Conservation (phyloP, 2,329 filamentous ascomycete genomes). For the Helminthosporium solani region DNA sequence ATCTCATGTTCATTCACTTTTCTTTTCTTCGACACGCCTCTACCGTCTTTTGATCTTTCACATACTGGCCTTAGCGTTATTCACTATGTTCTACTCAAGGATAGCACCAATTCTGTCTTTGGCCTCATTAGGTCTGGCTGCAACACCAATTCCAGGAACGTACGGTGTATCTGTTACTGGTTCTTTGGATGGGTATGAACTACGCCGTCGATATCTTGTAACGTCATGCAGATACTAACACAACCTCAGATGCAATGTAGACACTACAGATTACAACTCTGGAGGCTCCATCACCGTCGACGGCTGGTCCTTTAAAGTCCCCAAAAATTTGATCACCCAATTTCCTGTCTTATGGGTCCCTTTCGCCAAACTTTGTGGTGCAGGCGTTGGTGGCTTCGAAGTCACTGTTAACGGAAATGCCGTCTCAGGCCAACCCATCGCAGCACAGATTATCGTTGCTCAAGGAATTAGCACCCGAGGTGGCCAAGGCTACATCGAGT, state of each 20-base stretch:
- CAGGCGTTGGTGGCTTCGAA: conserved; percentile 23
- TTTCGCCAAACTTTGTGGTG: conserved; percentile 35
- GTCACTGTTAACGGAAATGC: conserved; percentile 44
- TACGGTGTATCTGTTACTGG: conserved; percentile 31
- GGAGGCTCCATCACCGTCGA: conserved; percentile 51
- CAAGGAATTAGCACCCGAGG: conserved; percentile 40
- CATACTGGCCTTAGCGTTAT: conserved; percentile 1
- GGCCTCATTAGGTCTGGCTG: conserved; percentile 20
- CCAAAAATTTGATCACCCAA: conserved; percentile 53
- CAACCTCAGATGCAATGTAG: conserved; percentile 19
- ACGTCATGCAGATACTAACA: not conserved
- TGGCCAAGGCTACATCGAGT: conserved; percentile 41
- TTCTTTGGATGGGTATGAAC: conserved; percentile 27
- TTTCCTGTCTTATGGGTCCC: conserved; percentile 52
- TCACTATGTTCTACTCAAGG: not conserved
- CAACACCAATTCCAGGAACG: conserved; percentile 20
- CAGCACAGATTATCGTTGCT: conserved; percentile 41
- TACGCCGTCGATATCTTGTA: not conserved
- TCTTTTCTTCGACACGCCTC: conserved; percentile 4
- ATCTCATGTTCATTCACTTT: conserved; percentile 1
- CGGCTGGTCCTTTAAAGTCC: conserved; percentile 49
- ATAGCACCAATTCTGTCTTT: conserved; percentile 20
- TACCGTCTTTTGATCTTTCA: not conserved
- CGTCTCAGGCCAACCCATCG: conserved; percentile 40
- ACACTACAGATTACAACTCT: conserved; percentile 42